phyloP scores from a whole-genome alignment of 192 early-diverging fungal species.

The Entomortierella beljakovae region DNA sequence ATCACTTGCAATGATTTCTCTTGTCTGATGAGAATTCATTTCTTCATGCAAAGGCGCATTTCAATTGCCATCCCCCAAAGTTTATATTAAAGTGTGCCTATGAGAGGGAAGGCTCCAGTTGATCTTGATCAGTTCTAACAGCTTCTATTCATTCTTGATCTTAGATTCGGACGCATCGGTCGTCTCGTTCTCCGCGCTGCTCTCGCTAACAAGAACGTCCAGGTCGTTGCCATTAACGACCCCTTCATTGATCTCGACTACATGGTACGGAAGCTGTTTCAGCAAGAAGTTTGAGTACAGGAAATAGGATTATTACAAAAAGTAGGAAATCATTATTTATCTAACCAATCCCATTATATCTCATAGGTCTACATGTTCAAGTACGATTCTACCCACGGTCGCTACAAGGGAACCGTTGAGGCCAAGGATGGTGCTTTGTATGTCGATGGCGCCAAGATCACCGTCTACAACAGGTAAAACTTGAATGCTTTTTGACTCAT shows the following conservation, averaged over 20 bases:
- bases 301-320: no score
- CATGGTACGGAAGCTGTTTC: slow-evolving; percentile 71
- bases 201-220: slow-evolving; percentile 75
- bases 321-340: no score
- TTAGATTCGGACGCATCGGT: slow-evolving; percentile 96
- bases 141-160: not conserved
- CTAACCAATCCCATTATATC: no score
- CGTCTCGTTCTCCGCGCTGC: slow-evolving; percentile 96
- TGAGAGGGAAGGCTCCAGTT: not conserved
- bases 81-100: no score
- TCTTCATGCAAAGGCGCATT: no score
- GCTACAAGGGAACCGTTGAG: slow-evolving; percentile 86
- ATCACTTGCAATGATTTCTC: not conserved
- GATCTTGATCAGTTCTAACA: slow-evolving; percentile 5
- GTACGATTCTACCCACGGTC: slow-evolving; percentile 99
- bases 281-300: no score
- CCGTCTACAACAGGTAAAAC: slow-evolving; percentile 76
- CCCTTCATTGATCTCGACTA: slow-evolving; percentile 97
- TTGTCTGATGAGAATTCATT: not conserved
- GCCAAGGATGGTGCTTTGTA: slow-evolving; percentile 87
- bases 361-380: slow-evolving; percentile 90
- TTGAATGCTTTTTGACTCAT: not conserved
- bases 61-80: no score
- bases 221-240: slow-evolving; percentile 96
- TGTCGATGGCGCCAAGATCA: slow-evolving; percentile 87